These are phyloP conservation scores for Datisca glomerata DNA, from an alignment of 306 rosid genomes.

Conservation along the genomic window DNA sequence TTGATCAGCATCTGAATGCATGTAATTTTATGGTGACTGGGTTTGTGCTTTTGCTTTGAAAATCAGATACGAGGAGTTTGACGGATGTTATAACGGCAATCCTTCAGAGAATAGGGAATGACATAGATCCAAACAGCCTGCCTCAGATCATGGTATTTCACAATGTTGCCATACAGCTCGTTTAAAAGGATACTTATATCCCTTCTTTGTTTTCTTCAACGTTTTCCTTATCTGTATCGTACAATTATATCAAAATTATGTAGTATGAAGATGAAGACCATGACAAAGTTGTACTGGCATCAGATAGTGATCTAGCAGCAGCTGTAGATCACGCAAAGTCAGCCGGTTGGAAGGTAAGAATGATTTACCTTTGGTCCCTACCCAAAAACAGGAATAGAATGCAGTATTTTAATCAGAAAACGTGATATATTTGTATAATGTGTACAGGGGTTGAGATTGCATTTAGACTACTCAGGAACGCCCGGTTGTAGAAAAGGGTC, in stretches of 20 bases:
- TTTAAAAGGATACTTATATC: no score
- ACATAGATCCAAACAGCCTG: conserved; percentile 48
- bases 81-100: conserved; percentile 64
- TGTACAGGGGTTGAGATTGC: conserved; percentile 77
- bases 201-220: not conserved
- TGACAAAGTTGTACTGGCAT: conserved; percentile 73
- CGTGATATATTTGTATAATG: not conserved
- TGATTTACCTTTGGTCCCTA: not conserved
- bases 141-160: conserved; percentile 79
- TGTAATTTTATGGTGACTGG: no score
- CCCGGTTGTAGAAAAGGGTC: conserved; percentile 15
- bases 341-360: conserved; percentile 77
- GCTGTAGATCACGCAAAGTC: conserved; percentile 89
- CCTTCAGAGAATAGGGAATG: conserved; percentile 68
- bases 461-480: conserved; percentile 66
- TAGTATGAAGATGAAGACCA: conserved; percentile 96
- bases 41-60: conserved; percentile 21
- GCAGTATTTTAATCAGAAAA: not conserved
- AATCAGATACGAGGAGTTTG: conserved; percentile 63
- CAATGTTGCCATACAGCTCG: not conserved
- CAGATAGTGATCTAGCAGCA: conserved; percentile 73
- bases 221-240: not conserved
- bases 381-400: no score
- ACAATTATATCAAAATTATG: conserved; percentile 6
- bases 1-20: no score